phyloP scores from a whole-genome alignment of 2,329 filamentous ascomycete species.

The Aureobasidium sp. region DNA sequence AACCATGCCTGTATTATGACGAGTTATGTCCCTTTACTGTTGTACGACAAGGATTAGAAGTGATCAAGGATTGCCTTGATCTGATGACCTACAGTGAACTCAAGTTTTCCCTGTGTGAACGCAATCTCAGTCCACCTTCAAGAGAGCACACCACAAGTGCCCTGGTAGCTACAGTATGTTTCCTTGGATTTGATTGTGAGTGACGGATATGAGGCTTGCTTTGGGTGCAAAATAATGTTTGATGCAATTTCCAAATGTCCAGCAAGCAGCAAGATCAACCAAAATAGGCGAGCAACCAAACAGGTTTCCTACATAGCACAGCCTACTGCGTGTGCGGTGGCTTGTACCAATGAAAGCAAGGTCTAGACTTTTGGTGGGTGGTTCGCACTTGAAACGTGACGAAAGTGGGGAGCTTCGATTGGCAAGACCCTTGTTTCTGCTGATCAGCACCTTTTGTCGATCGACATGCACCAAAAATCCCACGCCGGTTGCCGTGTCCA shows the following conservation, averaged over 20 bases:
- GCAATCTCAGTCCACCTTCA: neutral
- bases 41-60: neutral
- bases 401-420: conserved; percentile 7
- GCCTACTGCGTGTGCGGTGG: neutral
- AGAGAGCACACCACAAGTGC: neutral
- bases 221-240: neutral
- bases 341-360: neutral
- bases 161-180: neutral
- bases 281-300: neutral
- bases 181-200: neutral
- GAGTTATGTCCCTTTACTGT: neutral
- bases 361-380: neutral
- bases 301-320: neutral
- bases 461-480: neutral
- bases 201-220: neutral
- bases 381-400: neutral
- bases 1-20: neutral
- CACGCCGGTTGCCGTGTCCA: neutral
- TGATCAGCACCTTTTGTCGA: neutral
- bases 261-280: neutral
- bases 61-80: neutral
- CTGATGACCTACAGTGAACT: neutral
- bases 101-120: neutral
- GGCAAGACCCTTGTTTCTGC: neutral
- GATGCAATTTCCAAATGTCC: neutral